Percentiles rank a stretch among this genome's conserved stretches.
Evolutionary conservation across 2,329 filamentous ascomycete genomes (phyloP).

Genomic region (Curvularia sp.): DNA sequence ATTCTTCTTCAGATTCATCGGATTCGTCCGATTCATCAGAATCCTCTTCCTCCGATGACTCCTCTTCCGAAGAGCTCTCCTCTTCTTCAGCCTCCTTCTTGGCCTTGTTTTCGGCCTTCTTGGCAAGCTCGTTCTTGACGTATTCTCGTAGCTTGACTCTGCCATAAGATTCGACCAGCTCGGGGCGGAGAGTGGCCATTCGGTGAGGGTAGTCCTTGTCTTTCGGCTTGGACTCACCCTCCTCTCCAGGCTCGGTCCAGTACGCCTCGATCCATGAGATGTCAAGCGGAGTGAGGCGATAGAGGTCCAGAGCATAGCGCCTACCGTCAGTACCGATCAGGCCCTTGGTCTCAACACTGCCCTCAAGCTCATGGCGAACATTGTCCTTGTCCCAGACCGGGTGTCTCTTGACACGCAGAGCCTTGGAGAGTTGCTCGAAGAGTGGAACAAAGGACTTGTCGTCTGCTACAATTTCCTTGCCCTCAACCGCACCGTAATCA

Average conservation of each 20-base stretch:
- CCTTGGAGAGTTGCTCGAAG: conserved; percentile 90
- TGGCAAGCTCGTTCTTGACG: conserved; percentile 74
- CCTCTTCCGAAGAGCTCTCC: conserved; percentile 38
- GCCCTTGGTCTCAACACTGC: conserved; percentile 97
- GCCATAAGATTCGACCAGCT: conserved; percentile 86
- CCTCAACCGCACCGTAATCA: conserved; percentile 97
- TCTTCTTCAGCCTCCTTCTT: conserved; percentile 49
- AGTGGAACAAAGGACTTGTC: conserved; percentile 83
- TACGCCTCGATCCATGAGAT: conserved; percentile 87
- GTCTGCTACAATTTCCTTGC: conserved; percentile 91
- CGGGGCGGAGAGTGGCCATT: conserved; percentile 91
- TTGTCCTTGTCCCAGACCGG: conserved; percentile 97
- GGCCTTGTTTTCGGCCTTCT: conserved; percentile 52
- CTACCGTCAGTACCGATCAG: conserved; percentile 95
- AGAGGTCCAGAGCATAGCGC: conserved; percentile 97
- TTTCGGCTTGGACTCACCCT: conserved; percentile 58
- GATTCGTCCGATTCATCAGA: conserved; percentile 44
- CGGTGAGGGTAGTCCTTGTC: conserved; percentile 80
- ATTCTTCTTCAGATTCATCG: conserved; percentile 74
- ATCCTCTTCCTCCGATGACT: conserved; percentile 28
- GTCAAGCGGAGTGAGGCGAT: conserved; percentile 91
- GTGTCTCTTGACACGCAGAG: conserved; percentile 91
- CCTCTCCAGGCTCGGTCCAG: conserved; percentile 53
- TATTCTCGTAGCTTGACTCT: conserved; percentile 88
- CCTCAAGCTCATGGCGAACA: conserved; percentile 88